These are phyloP conservation scores for Talaromyces sp. DNA, from an alignment of 2,329 filamentous ascomycete genomes.

Conservation along the genomic window DNA sequence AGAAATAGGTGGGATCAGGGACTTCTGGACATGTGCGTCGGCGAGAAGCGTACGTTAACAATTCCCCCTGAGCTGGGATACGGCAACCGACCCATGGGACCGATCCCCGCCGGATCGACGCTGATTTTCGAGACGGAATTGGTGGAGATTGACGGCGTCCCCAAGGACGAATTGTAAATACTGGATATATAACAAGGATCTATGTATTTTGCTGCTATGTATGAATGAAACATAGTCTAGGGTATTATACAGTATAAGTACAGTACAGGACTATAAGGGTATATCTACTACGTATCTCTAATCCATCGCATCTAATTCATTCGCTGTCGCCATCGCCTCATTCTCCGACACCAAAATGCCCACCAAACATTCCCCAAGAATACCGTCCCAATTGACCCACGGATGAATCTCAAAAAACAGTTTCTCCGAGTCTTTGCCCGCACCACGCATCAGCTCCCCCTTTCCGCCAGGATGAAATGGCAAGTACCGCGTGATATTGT, in stretches of 20 bases:
- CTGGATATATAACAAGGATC: background rate
- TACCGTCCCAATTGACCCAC: constrained; percentile 66
- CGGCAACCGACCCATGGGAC: constrained; percentile 67
- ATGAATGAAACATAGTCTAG: background rate
- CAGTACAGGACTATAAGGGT: background rate
- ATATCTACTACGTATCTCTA: constrained; percentile 25
- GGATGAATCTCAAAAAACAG: constrained; percentile 61
- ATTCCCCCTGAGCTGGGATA: constrained; percentile 86
- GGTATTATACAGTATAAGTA: background rate
- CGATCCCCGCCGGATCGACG: constrained; percentile 76
- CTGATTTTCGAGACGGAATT: constrained; percentile 91
- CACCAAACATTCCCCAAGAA: constrained; percentile 56
- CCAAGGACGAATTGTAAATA: constrained; percentile 39
- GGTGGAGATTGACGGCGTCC: constrained; percentile 72
- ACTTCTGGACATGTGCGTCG: constrained; percentile 88
- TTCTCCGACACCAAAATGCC: constrained; percentile 56
- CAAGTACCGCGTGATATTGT: constrained; percentile 86
- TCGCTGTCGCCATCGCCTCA: constrained; percentile 29
- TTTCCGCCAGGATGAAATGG: constrained; percentile 82
- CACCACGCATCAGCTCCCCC: constrained; percentile 57
- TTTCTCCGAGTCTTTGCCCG: constrained; percentile 60
- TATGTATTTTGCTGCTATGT: background rate
- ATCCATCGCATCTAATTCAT: constrained; percentile 55
- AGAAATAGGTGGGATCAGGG: constrained; percentile 75
- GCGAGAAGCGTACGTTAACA: constrained; percentile 83